Evolutionary conservation across 495 filamentous ascomycete genomes (phyloP), one percentile per base, ranked within the genome.

Genomic region (Xylaria cubensis): DNA sequence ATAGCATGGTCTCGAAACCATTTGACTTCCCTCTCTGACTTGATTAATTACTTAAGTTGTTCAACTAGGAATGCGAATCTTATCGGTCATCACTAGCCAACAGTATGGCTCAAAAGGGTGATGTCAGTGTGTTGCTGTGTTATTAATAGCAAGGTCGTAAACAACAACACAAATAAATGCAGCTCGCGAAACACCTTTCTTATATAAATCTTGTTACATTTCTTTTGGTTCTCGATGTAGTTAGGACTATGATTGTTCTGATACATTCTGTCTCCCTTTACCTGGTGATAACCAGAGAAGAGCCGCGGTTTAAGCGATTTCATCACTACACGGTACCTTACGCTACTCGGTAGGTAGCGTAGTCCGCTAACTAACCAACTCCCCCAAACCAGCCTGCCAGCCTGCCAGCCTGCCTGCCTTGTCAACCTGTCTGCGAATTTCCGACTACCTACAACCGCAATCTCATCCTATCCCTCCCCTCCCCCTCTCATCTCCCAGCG

Each of bases 271-370:
- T 29, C 26, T 29, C 26, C 26, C 26, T 29, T 29, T 29, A 8
- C 39, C 39, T 42, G 1, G 8, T 10, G 19, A n/a, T 39, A 65
- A 46, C 42, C 4, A 46, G 42, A 46, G 42, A 46, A 65, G 46
- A 56, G 48, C 50, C 44, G 50, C 34, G 19, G 12, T 68, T 68
- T 58, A 68, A 68, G 66, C 50, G 66, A 68, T 34, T n/a, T 50
- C 64, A 66, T 41, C 66, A 29, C 42, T 39, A 39, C 26, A 29
- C 2, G 26, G 26, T 29, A 29, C 26, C 26, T 29, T 36, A 36
- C 5, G 34, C 34, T 44, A 44, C 42, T 10, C 13, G 2, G 5
- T 2, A 9, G 42, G 10, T 12, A 32, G 17, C 4, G 29, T 36
- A 61, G 9, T 9, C 32, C 5, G 34, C 32, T 21, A 4, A 13